Base-by-base conservation (phyloP, 441 rosid genomes). In the Pelargonium australe region DNA sequence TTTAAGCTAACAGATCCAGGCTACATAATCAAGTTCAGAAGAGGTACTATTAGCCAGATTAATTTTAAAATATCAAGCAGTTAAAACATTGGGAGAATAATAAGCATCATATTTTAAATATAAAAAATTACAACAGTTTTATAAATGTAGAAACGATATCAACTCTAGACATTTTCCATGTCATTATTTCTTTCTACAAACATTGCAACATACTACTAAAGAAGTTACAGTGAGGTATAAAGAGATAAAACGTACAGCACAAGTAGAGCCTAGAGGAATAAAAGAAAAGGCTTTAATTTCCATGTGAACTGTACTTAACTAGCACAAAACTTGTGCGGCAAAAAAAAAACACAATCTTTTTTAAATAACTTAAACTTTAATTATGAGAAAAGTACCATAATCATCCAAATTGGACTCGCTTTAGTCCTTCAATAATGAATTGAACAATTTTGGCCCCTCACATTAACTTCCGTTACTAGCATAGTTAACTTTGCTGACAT, bases 1-100 rank as follows among this genome's bases (percentile, higher is more conserved):
- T 77, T 88, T 67, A 83, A 83, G 69, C 96, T 88, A 70, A 89
- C 81, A 58, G 78, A 76, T 71, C 95, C 97, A 80, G 92, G 91
- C 99, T 95, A 81, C 85, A 81, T 55, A 64, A 76, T 70, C 69
- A 79, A 74, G 65, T 65, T 64, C 67, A 69, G 43, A 62, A 72
- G 66, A 19, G 68, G 34, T 45, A 63, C 63, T 16, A 64, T 84
- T 67, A 86, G 79, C 66, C 74, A 74, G 45, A 62, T 11, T 67
- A 5, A 12, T 63, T 31, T 13, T 31, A 28, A 17, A 58, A 41
- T n/a, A 37, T 1, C 5, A 44, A 17, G 53, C 28, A 41, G 2
- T 65, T 10, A 23, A 10, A 41, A 16, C 2, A 11, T 63, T 8
- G 37, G 45, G 2, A 63, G 7, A 63, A 5, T 14, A 13, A 34